Conservation (phyloP, 2,329 filamentous ascomycete species). For the Cadophora sp. region DNA sequence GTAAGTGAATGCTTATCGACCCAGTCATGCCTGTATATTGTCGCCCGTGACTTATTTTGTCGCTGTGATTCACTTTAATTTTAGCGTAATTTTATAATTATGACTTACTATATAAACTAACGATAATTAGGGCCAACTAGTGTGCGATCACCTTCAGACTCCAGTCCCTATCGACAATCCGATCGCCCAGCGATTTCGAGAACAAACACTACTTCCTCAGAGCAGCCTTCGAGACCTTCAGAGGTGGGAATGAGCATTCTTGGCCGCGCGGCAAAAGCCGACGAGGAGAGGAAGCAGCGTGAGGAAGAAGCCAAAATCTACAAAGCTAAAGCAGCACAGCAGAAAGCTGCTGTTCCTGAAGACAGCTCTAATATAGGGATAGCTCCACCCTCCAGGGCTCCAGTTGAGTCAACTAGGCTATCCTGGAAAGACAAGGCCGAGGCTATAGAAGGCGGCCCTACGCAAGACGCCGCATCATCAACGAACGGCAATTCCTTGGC, state of each 20-base stretch:
- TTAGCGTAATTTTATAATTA: neutral
- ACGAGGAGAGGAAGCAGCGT: conserved; percentile 10
- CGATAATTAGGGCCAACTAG: neutral
- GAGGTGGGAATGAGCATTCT: conserved; percentile 6
- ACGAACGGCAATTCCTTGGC: neutral
- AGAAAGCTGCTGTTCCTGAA: neutral
- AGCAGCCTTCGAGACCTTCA: neutral
- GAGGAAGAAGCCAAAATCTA: conserved; percentile 8
- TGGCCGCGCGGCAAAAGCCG: conserved; percentile 4
- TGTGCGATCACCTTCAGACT: neutral
- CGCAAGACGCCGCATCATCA: neutral
- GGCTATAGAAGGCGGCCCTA: neutral
- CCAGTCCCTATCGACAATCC: neutral
- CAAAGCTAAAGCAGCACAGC: neutral
- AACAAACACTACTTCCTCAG: neutral
- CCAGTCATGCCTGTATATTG: neutral
- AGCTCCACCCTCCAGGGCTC: neutral
- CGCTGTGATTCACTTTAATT: neutral
- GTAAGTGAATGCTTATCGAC: neutral
- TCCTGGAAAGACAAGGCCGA: neutral
- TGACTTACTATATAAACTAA: neutral
- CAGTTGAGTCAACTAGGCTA: neutral
- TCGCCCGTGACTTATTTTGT: neutral
- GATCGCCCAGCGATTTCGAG: neutral
- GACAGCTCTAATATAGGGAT: neutral